Conservation (phyloP, 2,329 filamentous ascomycete species). For the Aspergillaceae sp. region DNA sequence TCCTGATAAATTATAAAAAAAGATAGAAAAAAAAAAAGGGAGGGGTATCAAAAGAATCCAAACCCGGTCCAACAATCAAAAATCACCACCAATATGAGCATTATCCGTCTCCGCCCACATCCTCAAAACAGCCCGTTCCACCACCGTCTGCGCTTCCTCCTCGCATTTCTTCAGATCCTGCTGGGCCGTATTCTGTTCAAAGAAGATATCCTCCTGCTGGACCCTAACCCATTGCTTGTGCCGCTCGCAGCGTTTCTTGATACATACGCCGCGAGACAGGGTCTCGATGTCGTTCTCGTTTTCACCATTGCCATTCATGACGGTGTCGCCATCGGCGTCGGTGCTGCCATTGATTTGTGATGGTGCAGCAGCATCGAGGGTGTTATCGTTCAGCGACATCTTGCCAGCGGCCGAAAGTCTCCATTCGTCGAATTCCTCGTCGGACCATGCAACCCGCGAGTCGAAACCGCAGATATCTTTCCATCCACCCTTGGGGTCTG, state of each 20-base stretch:
- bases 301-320: slow-evolving; percentile 26
- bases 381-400: slow-evolving; percentile 32
- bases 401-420: slow-evolving; percentile 30
- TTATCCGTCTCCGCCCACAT: slow-evolving; percentile 31
- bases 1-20: neutral
- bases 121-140: slow-evolving; percentile 37
- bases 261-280: slow-evolving; percentile 36
- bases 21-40: slow-evolving; percentile 5
- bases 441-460: slow-evolving; percentile 38
- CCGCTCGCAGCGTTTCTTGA: slow-evolving; percentile 40
- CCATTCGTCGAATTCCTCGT: slow-evolving; percentile 43
- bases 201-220: slow-evolving; percentile 37
- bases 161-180: slow-evolving; percentile 33
- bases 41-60: slow-evolving; percentile 18
- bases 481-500: slow-evolving; percentile 37
- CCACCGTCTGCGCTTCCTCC: slow-evolving; percentile 33
- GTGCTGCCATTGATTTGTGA: slow-evolving; percentile 6
- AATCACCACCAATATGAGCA: slow-evolving; percentile 9
- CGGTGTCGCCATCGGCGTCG: slow-evolving; percentile 27
- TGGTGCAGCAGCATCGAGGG: slow-evolving; percentile 21
- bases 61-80: neutral
- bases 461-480: slow-evolving; percentile 45
- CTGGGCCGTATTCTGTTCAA: slow-evolving; percentile 34
- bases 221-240: slow-evolving; percentile 42
- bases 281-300: slow-evolving; percentile 13